Conservation (phyloP, 768 basidiomycete species). For the Obba rivulosa region DNA sequence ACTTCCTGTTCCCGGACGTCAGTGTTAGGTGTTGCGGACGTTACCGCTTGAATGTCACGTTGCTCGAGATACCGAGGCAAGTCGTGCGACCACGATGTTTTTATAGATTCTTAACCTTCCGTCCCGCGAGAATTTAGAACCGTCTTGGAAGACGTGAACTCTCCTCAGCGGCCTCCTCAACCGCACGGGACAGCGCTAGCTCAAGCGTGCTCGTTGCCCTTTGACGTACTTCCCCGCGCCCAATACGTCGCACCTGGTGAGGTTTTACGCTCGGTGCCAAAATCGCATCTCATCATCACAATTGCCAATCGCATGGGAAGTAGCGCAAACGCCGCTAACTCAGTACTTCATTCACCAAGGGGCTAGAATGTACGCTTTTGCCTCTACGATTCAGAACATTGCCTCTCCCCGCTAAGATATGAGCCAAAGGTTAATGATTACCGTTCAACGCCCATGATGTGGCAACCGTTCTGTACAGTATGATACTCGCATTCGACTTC, state of each 20-base stretch:
- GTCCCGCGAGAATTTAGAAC: neutral
- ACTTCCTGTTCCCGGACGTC: conserved; percentile 89
- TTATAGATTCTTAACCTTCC: conserved; percentile 1
- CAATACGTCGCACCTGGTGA: conserved; percentile 78
- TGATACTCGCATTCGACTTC: neutral
- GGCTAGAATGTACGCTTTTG: conserved; percentile 51
- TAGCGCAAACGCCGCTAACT: conserved; percentile 48
- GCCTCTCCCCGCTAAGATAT: conserved; percentile 13
- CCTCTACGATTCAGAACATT: conserved; percentile 21
- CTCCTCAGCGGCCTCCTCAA: neutral
- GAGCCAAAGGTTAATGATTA: conserved; percentile 10
- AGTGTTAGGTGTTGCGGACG: conserved; percentile 75
- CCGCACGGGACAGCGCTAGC: conserved; percentile 61
- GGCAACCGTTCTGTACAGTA: too few relatives aligned
- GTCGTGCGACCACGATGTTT: conserved; percentile 20
- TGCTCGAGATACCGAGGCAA: conserved; percentile 74
- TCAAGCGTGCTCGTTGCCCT: conserved; percentile 63
- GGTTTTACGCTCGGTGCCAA: conserved; percentile 24
- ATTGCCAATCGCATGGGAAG: neutral
- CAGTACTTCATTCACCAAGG: conserved; percentile 54
- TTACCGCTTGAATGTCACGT: conserved; percentile 68
- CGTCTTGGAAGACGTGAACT: neutral
- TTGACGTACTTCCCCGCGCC: conserved; percentile 71
- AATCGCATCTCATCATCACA: conserved; percentile 4
- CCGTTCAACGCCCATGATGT: neutral